These are phyloP conservation scores for Mycena venus DNA, from an alignment of 768 basidiomycete genomes.

Conservation along the genomic window DNA sequence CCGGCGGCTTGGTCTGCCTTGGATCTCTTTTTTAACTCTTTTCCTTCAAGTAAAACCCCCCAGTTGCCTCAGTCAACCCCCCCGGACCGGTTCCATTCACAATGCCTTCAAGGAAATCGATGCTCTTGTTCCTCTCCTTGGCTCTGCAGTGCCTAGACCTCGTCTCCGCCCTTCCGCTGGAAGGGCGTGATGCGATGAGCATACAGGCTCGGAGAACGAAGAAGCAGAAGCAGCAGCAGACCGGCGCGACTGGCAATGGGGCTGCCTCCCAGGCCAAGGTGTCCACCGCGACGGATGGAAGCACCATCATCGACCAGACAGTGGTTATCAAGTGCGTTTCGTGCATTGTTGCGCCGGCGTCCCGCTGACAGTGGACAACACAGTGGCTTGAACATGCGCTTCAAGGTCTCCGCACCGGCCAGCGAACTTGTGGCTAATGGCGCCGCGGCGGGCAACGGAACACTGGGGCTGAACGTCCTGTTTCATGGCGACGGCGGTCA, in stretches of 20 bases:
- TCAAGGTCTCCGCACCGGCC: constrained; percentile 43
- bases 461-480: constrained; percentile 41
- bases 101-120: constrained; percentile 19
- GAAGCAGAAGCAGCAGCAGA: background rate
- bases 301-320: constrained; percentile 41
- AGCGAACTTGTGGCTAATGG: constrained; percentile 37
- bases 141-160: constrained; percentile 5
- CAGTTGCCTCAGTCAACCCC: background rate
- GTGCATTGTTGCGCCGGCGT: background rate
- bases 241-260: background rate
- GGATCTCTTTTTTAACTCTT: background rate
- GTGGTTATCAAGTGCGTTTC: constrained; percentile 42
- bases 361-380: background rate
- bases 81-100: constrained; percentile 13
- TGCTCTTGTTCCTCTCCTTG: constrained; percentile 11
- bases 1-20: constrained; percentile 29
- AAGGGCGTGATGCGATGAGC: background rate
- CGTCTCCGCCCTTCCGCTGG: constrained; percentile 1
- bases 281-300: constrained; percentile 40
- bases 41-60: background rate
- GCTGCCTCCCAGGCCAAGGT: constrained; percentile 26
- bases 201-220: background rate
- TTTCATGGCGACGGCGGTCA: constrained; percentile 39
- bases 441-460: constrained; percentile 25
- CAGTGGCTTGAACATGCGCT: constrained; percentile 43